Conservation (phyloP, 176 grass and related monocot species). For the Phragmites australis region DNA sequence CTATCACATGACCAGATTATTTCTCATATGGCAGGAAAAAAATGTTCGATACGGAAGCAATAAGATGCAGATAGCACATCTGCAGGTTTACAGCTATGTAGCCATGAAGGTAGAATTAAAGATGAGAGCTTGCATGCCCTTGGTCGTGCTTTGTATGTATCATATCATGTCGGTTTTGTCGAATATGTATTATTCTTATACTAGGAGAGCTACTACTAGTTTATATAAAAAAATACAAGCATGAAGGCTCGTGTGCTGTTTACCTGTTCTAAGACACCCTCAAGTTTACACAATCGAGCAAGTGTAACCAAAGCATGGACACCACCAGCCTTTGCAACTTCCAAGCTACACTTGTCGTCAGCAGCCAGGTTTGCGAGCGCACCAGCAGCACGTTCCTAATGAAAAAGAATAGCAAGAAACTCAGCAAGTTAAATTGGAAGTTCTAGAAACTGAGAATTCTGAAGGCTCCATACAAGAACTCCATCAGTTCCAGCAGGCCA, state of each 20-base stretch:
- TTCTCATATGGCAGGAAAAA: slow-evolving; percentile 27
- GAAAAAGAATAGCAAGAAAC: slow-evolving; percentile 33
- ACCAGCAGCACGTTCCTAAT: slow-evolving; percentile 95
- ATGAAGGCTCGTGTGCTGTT: slow-evolving; percentile 10
- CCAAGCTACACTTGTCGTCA: slow-evolving; percentile 98
- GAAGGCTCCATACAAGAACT: slow-evolving; percentile 76
- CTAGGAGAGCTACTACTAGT: slow-evolving; percentile 1
- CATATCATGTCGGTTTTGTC: neutral
- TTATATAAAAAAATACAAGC: slow-evolving; percentile 10
- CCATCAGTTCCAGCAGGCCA: slow-evolving; percentile 91
- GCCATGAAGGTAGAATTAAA: slow-evolving; percentile 13
- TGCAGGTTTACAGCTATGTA: neutral
- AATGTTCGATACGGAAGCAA: slow-evolving; percentile 29
- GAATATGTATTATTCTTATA: neutral
- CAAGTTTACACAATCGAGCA: slow-evolving; percentile 91
- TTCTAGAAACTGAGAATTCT: slow-evolving; percentile 15
- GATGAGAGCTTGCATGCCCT: slow-evolving; percentile 17
- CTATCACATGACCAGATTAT: neutral
- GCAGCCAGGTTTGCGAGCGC: slow-evolving; percentile 97
- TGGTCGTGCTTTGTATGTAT: slow-evolving; percentile 25
- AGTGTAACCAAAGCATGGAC: slow-evolving; percentile 94
- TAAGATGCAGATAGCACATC: slow-evolving; percentile 23
- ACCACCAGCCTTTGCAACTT: slow-evolving; percentile 93
- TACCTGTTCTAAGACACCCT: slow-evolving; percentile 97
- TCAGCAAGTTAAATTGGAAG: slow-evolving; percentile 3